These are phyloP conservation scores for Lepidopterella palustris DNA, from an alignment of 495 filamentous ascomycete genomes.

Conservation along the genomic window DNA sequence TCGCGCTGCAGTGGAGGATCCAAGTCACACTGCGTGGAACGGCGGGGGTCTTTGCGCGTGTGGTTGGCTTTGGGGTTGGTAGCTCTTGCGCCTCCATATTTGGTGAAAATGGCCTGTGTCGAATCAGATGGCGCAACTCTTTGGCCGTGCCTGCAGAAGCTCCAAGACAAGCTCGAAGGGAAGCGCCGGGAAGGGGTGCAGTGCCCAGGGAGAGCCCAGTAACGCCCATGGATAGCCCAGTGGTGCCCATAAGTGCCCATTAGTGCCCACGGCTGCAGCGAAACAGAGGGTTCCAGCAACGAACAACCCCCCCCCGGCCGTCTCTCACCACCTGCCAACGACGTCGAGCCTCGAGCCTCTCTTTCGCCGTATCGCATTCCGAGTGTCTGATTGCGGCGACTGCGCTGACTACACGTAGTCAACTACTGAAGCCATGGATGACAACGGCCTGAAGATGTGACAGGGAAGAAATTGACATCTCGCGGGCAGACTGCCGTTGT, in stretches of 20 bases:
- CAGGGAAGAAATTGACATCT: background rate
- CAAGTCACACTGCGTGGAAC: slow-evolving; percentile 1
- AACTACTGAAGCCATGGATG: background rate
- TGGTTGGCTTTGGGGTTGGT: background rate
- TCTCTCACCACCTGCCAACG: background rate
- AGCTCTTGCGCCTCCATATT: background rate
- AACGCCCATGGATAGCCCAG: background rate
- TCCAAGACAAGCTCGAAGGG: background rate
- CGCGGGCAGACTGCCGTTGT: background rate
- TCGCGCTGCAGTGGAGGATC: background rate
- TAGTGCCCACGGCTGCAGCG: background rate
- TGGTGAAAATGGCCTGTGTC: background rate
- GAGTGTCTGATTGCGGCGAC: background rate
- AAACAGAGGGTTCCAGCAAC: background rate
- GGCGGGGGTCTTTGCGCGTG: background rate
- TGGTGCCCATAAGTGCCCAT: background rate
- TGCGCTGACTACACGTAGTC: background rate
- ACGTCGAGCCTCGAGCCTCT: background rate
- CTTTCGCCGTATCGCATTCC: background rate
- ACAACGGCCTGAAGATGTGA: background rate
- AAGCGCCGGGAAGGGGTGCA: background rate
- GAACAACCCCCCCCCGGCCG: background rate
- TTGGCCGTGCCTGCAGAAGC: background rate
- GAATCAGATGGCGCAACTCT: background rate
- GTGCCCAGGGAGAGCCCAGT: background rate